A percentile compares a stretch with the other conserved stretches of the same genome.
These are phyloP conservation scores for Trichoderma breve DNA, from an alignment of 2,329 filamentous ascomycete genomes.

Conservation along the genomic window DNA sequence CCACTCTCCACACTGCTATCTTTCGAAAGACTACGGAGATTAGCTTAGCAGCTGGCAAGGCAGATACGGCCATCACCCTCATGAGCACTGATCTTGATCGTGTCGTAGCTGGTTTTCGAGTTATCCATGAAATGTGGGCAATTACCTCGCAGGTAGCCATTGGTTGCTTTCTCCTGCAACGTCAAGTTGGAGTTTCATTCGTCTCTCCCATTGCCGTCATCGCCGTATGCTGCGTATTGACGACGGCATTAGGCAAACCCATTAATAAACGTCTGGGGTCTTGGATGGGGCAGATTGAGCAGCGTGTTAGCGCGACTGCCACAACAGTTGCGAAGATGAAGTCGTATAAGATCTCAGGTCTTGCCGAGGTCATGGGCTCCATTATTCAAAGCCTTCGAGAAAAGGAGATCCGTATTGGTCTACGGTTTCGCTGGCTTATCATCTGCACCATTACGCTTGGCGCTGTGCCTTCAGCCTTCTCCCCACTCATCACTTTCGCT, in stretches of 20 bases:
- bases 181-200: slow-evolving; percentile 20
- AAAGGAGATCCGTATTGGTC: slow-evolving; percentile 11
- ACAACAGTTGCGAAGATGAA: slow-evolving; percentile 10
- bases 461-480: background rate
- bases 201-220: slow-evolving; percentile 20
- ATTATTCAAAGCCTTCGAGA: slow-evolving; percentile 10
- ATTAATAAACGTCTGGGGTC: slow-evolving; percentile 23
- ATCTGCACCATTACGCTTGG: background rate
- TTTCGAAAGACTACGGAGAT: slow-evolving; percentile 18
- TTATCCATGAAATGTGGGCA: background rate
- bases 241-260: slow-evolving; percentile 7
- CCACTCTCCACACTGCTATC: background rate
- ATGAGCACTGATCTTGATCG: background rate
- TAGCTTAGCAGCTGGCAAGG: slow-evolving; percentile 10
- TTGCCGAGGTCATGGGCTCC: slow-evolving; percentile 1
- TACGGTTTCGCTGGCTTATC: background rate
- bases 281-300: slow-evolving; percentile 34
- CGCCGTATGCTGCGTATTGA: slow-evolving; percentile 12
- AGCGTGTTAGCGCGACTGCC: slow-evolving; percentile 27
- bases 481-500: background rate
- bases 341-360: slow-evolving; percentile 12
- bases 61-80: slow-evolving; percentile 21
- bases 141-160: slow-evolving; percentile 16
- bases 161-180: slow-evolving; percentile 18
- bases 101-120: background rate